Evolutionary conservation across 2,329 filamentous ascomycete genomes (phyloP).

Genomic region (Trichoderma arundinaceum): DNA sequence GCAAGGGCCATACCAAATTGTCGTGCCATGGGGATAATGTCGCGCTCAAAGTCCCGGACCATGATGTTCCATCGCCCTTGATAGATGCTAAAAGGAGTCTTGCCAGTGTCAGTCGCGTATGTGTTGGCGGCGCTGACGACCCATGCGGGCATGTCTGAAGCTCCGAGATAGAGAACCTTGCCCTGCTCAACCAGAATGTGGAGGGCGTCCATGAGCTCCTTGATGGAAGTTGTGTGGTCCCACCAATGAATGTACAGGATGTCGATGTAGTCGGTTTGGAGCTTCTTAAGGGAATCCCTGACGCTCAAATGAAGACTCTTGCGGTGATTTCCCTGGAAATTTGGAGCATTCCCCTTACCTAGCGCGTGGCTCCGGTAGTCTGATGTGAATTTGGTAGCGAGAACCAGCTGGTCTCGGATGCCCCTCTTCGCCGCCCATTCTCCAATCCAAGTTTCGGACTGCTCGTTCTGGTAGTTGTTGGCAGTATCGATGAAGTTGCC

Average conservation of each 20-base stretch:
- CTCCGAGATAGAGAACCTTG: slow-evolving; percentile 42
- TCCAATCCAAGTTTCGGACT: slow-evolving; percentile 59
- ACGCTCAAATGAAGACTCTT: slow-evolving; percentile 47
- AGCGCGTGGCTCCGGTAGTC: slow-evolving; percentile 42
- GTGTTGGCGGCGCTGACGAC: slow-evolving; percentile 40
- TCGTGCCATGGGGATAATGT: slow-evolving; percentile 44
- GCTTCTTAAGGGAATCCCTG: slow-evolving; percentile 48
- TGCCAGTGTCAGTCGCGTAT: slow-evolving; percentile 37
- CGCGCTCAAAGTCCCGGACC: slow-evolving; percentile 41
- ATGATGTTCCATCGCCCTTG: slow-evolving; percentile 41
- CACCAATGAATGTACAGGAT: slow-evolving; percentile 36
- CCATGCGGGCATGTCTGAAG: slow-evolving; percentile 43
- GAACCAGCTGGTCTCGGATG: slow-evolving; percentile 54
- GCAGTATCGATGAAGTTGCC: slow-evolving; percentile 69
- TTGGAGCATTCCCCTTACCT: slow-evolving; percentile 36
- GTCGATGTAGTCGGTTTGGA: slow-evolving; percentile 46
- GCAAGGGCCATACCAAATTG: slow-evolving; percentile 54
- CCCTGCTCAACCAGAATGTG: slow-evolving; percentile 37
- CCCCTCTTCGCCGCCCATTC: slow-evolving; percentile 54
- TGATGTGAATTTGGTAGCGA: slow-evolving; percentile 57
- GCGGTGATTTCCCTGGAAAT: slow-evolving; percentile 48
- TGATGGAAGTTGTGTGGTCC: slow-evolving; percentile 38
- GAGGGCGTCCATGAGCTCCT: slow-evolving; percentile 40
- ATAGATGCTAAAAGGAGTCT: slow-evolving; percentile 40
- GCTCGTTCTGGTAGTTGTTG: slow-evolving; percentile 56